Evolutionary conservation across 2,329 filamentous ascomycete genomes (phyloP).

Genomic region (Bretziella fagacearum): DNA sequence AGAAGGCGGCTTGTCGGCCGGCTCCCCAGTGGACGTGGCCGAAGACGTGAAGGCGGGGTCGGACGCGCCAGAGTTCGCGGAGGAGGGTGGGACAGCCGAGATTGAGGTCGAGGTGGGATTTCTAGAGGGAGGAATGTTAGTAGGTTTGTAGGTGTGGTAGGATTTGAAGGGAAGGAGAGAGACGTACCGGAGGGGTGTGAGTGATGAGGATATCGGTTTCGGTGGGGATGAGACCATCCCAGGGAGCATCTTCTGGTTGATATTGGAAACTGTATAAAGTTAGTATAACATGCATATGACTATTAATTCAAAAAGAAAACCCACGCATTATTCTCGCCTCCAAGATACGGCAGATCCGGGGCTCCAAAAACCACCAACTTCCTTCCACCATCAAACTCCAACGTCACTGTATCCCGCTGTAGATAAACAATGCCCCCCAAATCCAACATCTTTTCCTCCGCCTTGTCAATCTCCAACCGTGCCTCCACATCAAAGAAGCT

Average conservation of each 20-base stretch:
- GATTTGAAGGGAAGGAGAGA: not conserved
- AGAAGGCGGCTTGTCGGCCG: constrained; percentile 53
- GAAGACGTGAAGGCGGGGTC: constrained; percentile 63
- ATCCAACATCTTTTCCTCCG: constrained; percentile 27
- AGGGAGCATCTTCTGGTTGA: constrained; percentile 29
- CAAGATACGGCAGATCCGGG: constrained; percentile 61
- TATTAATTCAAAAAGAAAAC: constrained; percentile 23
- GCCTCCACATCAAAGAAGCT: constrained; percentile 59
- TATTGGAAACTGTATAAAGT: constrained; percentile 33
- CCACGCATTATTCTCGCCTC: constrained; percentile 21
- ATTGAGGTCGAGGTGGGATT: constrained; percentile 50
- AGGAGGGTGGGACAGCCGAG: constrained; percentile 57
- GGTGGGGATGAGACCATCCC: constrained; percentile 51
- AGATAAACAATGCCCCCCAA: constrained; percentile 54
- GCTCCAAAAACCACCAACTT: constrained; percentile 60
- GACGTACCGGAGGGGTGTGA: constrained; percentile 52
- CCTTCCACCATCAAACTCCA: constrained; percentile 42
- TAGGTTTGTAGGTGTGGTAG: constrained; percentile 4
- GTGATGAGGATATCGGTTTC: constrained; percentile 67
- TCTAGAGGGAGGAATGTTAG: constrained; percentile 23
- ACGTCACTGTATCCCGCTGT: constrained; percentile 44
- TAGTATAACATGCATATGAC: not conserved
- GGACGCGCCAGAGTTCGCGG: constrained; percentile 55
- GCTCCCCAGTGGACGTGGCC: constrained; percentile 69
- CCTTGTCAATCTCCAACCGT: constrained; percentile 35